Conservation (phyloP, 768 basidiomycete species). For the Myochromella boudieri region DNA sequence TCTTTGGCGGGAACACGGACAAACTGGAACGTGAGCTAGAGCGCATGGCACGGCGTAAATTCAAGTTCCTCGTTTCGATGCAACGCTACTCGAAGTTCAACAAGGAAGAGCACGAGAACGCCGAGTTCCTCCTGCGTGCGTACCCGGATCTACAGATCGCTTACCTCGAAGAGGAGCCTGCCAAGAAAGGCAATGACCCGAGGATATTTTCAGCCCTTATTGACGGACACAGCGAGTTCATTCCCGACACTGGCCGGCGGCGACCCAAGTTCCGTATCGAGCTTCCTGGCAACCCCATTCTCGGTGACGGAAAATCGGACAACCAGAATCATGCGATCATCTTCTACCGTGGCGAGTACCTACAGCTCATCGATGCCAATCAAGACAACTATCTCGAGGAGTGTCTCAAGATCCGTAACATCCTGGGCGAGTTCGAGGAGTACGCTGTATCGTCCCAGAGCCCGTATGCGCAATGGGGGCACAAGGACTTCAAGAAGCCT, state of each 20-base stretch:
- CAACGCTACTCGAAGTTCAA: slow-evolving; percentile 99
- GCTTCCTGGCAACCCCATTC: slow-evolving; percentile 97
- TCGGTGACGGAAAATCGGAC: slow-evolving; percentile 98
- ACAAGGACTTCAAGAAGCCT: slow-evolving; percentile 82
- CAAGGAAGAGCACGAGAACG: slow-evolving; percentile 99
- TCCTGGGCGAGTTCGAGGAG: slow-evolving; percentile 98
- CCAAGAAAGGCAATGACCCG: slow-evolving; percentile 94
- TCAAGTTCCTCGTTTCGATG: slow-evolving; percentile 99
- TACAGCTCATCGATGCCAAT: slow-evolving; percentile 99
- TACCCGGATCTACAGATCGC: slow-evolving; percentile 99
- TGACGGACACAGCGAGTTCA: slow-evolving; percentile 96
- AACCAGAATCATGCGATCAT: slow-evolving; percentile 99
- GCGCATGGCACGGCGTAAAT: slow-evolving; percentile 96
- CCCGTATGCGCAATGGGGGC: slow-evolving; percentile 89
- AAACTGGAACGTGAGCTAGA: slow-evolving; percentile 95
- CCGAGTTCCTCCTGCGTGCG: slow-evolving; percentile 94
- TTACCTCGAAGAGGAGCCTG: slow-evolving; percentile 91
- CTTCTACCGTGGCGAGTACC: slow-evolving; percentile 98
- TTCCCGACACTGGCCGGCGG: slow-evolving; percentile 83
- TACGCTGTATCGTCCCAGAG: slow-evolving; percentile 81
- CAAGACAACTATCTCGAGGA: slow-evolving; percentile 99
- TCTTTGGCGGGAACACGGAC: slow-evolving; percentile 97
- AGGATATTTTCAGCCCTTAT: slow-evolving; percentile 95
- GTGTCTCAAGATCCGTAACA: slow-evolving; percentile 97
- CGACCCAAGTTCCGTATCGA: slow-evolving; percentile 98